phyloP scores from a whole-genome alignment of 805 yeast species.

The Schwanniomyces pseudopolymorphus region DNA sequence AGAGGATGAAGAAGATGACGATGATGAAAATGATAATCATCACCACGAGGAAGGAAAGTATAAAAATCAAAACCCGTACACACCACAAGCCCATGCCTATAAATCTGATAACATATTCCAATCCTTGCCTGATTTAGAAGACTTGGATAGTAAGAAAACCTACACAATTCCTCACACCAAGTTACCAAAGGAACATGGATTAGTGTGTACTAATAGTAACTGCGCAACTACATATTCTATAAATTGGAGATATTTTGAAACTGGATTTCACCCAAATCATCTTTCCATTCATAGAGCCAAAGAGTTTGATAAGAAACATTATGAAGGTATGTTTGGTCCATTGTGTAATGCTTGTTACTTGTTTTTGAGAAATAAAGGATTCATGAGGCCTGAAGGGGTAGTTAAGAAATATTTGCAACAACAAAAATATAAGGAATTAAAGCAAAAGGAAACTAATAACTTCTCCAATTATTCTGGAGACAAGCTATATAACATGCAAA shows the following conservation, averaged over 20 bases:
- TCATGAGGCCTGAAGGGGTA: constrained; percentile 46
- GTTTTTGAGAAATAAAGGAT: constrained; percentile 42
- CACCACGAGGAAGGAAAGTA: constrained; percentile 25
- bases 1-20: constrained; percentile 25
- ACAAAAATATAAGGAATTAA: constrained; percentile 40
- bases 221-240: constrained; percentile 39
- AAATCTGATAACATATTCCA: constrained; percentile 27
- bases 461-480: not conserved
- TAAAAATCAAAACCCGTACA: constrained; percentile 35
- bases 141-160: constrained; percentile 42
- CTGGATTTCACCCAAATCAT: constrained; percentile 36
- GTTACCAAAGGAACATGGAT: constrained; percentile 39
- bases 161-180: constrained; percentile 40
- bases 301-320: constrained; percentile 38
- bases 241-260: constrained; percentile 46
- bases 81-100: constrained; percentile 43
- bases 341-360: constrained; percentile 47
- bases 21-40: constrained; percentile 25
- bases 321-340: constrained; percentile 49
- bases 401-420: constrained; percentile 46
- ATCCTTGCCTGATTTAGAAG: constrained; percentile 44
- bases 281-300: constrained; percentile 37
- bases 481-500: constrained; percentile 5
- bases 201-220: constrained; percentile 40
- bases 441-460: constrained; percentile 23